These are phyloP conservation scores for Psilocybe azurescens DNA, from an alignment of 768 basidiomycete genomes.

Conservation along the genomic window DNA sequence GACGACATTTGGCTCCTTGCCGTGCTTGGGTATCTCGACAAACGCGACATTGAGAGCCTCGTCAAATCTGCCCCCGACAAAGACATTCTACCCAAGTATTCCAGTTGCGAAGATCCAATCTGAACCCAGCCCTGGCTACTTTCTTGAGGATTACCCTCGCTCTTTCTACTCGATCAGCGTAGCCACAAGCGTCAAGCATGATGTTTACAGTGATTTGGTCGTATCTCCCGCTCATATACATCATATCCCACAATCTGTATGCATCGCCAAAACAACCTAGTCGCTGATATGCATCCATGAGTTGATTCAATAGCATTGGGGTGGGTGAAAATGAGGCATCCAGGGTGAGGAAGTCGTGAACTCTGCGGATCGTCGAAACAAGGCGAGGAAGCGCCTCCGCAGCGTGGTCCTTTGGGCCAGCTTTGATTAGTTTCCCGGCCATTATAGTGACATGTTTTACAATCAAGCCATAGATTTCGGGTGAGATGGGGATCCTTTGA, in stretches of 20 bases:
- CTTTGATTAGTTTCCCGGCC: conserved; percentile 38
- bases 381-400: conserved; percentile 36
- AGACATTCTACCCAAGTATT: conserved; percentile 85
- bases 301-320: conserved; percentile 72
- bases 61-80: conserved; percentile 69
- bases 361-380: conserved; percentile 57
- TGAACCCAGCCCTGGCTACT: conserved; percentile 53
- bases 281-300: conserved; percentile 92
- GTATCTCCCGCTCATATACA: conserved; percentile 62
- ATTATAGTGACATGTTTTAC: conserved; percentile 58
- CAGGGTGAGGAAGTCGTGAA: conserved; percentile 79
- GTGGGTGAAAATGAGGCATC: conserved; percentile 81
- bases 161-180: conserved; percentile 51
- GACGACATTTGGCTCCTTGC: conserved; percentile 52
- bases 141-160: conserved; percentile 62
- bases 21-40: conserved; percentile 62
- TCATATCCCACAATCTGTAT: conserved; percentile 80
- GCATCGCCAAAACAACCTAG: conserved; percentile 73
- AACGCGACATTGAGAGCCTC: conserved; percentile 72
- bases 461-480: conserved; percentile 70
- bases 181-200: conserved; percentile 85
- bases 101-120: conserved; percentile 74
- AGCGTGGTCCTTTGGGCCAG: conserved; percentile 8
- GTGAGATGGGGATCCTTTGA: conserved; percentile 60
- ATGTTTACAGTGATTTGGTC: conserved; percentile 76